Conservation (phyloP, 768 basidiomycete genomes). For the Coprinopsis strossmayeri region DNA sequence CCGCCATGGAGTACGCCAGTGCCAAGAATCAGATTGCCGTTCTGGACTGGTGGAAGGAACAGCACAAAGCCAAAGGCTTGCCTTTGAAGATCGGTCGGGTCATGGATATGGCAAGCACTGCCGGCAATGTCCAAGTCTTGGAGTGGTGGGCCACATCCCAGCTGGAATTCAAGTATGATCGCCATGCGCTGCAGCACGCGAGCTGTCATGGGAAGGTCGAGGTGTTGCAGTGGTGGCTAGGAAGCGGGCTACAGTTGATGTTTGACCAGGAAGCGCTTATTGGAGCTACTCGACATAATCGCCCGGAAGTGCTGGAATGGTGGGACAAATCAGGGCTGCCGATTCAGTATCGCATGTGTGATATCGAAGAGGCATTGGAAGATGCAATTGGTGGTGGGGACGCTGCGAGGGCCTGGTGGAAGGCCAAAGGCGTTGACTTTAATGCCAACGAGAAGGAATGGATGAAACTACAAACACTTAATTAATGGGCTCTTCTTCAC, state of each 20-base stretch:
- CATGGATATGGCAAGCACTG: constrained; percentile 80
- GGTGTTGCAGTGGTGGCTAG: constrained; percentile 79
- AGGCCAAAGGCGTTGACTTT: constrained; percentile 73
- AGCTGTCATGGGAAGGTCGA: constrained; percentile 76
- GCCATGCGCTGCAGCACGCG: constrained; percentile 69
- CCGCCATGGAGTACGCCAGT: constrained; percentile 73
- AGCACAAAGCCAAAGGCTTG: constrained; percentile 39
- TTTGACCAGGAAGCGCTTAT: constrained; percentile 78
- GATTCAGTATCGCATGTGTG: constrained; percentile 84
- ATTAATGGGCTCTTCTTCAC: too few relatives aligned
- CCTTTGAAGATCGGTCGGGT: constrained; percentile 77
- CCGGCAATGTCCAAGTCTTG: constrained; percentile 67
- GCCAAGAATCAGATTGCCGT: constrained; percentile 71
- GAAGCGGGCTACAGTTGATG: constrained; percentile 66
- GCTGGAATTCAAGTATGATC: constrained; percentile 74
- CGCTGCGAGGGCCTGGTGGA: constrained; percentile 76
- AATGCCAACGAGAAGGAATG: constrained; percentile 81
- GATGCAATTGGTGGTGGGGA: constrained; percentile 81
- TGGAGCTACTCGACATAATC: constrained; percentile 76
- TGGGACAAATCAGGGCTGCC: constrained; percentile 77
- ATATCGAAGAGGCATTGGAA: constrained; percentile 87
- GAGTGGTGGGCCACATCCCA: constrained; percentile 84
- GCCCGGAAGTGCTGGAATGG: constrained; percentile 81
- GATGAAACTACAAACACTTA: constrained; percentile 77
- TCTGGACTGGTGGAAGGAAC: constrained; percentile 79